phyloP scores from a whole-genome alignment of 2,329 filamentous ascomycete species.

The Penicillium occitanis region DNA sequence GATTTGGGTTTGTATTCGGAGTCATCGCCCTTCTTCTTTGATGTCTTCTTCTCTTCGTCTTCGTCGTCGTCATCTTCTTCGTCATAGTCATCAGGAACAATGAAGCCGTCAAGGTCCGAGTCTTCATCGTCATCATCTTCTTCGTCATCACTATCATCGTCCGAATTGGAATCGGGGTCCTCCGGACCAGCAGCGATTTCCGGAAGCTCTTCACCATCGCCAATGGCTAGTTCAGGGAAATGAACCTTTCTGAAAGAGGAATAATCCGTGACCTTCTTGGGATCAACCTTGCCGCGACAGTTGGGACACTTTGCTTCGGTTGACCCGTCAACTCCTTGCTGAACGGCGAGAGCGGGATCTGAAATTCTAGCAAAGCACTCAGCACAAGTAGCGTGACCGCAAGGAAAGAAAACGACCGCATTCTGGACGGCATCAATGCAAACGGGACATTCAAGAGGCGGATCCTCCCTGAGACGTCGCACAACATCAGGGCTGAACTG shows the following conservation, averaged over 20 bases:
- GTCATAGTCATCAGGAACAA: constrained; percentile 29
- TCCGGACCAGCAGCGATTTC: constrained; percentile 36
- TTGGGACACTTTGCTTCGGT: constrained; percentile 67
- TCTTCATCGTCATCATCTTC: constrained; percentile 49
- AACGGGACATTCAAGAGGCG: constrained; percentile 75
- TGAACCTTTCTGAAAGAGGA: constrained; percentile 71
- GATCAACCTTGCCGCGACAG: constrained; percentile 68
- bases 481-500: constrained; percentile 62
- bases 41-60: constrained; percentile 24
- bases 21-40: constrained; percentile 6
- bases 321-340: constrained; percentile 58
- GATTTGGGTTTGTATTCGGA: neutral
- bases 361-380: constrained; percentile 72
- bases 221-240: constrained; percentile 53
- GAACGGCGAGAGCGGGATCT: constrained; percentile 60
- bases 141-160: constrained; percentile 33
- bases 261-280: constrained; percentile 71
- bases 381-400: constrained; percentile 75
- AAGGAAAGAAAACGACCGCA: constrained; percentile 75
- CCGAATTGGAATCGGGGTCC: constrained; percentile 30
- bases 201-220: constrained; percentile 23
- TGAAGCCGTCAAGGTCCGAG: constrained; percentile 19
- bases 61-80: constrained; percentile 26
- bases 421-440: constrained; percentile 76
- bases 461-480: constrained; percentile 60